Evolutionary conservation across 2,329 filamentous ascomycete species (phyloP), one percentile per base, ranked within the genome.

Genomic region (Penicillium sp.): DNA sequence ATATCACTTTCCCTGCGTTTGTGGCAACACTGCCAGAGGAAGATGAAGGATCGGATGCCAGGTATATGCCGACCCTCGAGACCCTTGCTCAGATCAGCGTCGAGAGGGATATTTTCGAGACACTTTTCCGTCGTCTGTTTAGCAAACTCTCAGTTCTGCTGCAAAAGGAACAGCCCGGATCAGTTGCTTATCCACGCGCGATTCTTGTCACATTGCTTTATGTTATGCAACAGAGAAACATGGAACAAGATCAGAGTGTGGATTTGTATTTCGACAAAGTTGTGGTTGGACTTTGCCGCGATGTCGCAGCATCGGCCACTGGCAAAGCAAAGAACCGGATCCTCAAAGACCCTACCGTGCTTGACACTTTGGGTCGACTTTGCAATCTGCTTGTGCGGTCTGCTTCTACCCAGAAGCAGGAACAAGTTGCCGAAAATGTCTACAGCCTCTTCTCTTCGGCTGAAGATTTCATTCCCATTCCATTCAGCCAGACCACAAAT

Each of bases 1-100:
- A 83, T 41, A 81, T 81, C 49, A 80, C 81, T 0, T 80, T 85
- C 58, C 82, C 82, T 24, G 78, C 79, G 5, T 83, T 85, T 61
- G 75, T 85, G 65, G 80, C 81, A 3, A 77, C 78, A 34, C 66
- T 86, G 3, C 83, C 82, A 1, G 81, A 82, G 52, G 70, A 68
- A 2, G 77, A 77, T 49, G 66, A 69, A n/a, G 72, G 75, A 17
- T 68, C 68, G 3, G 65, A 71, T 9, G 60, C 59, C 6, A 63
- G 65, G 6, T 83, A 83, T 58, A 59, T 76, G n/a, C 68, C 75
- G 5, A 78, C 80, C 0, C 67, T 86, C 22, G 82, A 84, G 58
- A 80, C 75, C 0, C 76, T 86, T 51, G 81, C 82, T 3, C 80
- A 83, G 57, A 75, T 86, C 19, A 81, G 79, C 48, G 72, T 74